A percentile compares a stretch with the other conserved stretches of the same genome.
Evolutionary conservation across 495 filamentous ascomycete species (phyloP).

Genomic region (Xylaria curta): DNA sequence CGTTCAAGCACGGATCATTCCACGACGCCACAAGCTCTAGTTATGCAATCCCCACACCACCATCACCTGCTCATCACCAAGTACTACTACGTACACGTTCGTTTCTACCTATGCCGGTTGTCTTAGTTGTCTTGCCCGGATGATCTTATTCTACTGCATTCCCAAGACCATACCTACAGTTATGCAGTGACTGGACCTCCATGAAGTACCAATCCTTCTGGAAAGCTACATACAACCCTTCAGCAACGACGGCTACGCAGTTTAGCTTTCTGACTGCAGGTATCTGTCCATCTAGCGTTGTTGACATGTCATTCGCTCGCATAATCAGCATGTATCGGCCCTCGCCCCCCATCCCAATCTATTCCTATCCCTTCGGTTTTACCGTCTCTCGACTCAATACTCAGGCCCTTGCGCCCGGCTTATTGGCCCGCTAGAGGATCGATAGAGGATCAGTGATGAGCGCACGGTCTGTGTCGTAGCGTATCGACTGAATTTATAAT

Average conservation of each 20-base stretch:
- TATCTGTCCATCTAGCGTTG: not conserved
- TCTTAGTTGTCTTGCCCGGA: not conserved
- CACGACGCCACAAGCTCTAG: slow-evolving; percentile 13
- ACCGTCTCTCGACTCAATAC: slow-evolving; percentile 2
- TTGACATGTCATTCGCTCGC: slow-evolving; percentile 22
- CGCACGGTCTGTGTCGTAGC: not conserved
- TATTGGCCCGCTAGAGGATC: slow-evolving; percentile 1
- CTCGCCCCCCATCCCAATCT: not conserved
- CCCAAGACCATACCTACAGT: not conserved
- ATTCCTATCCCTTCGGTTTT: not conserved
- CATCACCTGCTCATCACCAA: slow-evolving; percentile 1
- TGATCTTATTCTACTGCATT: not conserved
- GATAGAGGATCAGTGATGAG: not conserved
- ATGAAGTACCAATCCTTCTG: not conserved
- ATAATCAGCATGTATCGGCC: not conserved
- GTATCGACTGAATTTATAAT: slow-evolving; percentile 16
- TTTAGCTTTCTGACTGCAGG: not conserved
- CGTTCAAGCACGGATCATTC: not conserved
- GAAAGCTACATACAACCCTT: not conserved
- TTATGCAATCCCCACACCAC: slow-evolving; percentile 6
- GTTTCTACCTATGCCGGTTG: not conserved
- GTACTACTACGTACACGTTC: not conserved
- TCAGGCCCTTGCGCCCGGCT: slow-evolving; percentile 11
- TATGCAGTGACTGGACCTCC: not conserved
- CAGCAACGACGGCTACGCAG: not conserved